Percentiles rank a stretch among this genome's conserved stretches.
Evolutionary conservation across 139 green algal species (phyloP).

Genomic region (Auxenochlorella pyrenoidosa): DNA sequence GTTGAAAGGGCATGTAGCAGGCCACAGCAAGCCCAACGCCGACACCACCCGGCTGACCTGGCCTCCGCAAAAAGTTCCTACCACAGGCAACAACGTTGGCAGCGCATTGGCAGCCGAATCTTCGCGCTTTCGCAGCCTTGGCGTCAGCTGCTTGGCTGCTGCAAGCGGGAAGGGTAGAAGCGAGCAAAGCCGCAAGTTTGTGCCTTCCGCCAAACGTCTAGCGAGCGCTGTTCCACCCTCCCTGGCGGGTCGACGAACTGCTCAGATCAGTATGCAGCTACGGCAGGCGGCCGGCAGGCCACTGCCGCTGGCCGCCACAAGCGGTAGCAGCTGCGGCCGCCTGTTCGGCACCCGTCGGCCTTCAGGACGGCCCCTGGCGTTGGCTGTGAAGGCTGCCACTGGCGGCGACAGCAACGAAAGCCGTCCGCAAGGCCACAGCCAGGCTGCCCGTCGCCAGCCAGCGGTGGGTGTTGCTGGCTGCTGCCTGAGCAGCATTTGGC

Average conservation of each 20-base stretch:
- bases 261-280: background rate
- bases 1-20: no score
- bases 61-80: no score
- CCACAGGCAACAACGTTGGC: no score
- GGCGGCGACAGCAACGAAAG: background rate
- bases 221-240: no score
- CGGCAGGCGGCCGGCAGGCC: conserved; percentile 2
- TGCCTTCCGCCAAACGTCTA: no score
- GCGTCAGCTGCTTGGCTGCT: no score
- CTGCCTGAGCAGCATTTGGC: background rate
- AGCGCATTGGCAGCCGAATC: no score
- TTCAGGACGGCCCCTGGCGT: background rate
- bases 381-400: background rate
- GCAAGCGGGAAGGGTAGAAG: no score
- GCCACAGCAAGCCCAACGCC: no score
- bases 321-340: background rate
- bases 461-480: background rate
- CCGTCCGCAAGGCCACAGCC: background rate
- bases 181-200: no score
- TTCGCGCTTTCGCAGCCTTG: no score
- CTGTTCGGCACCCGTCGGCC: background rate
- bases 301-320: background rate
- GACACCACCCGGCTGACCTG: no score
- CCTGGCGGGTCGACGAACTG: background rate
- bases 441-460: background rate